Percentiles rank a stretch among this genome's conserved stretches.
phyloP scores from a whole-genome alignment of 345 rosid species.

The Boechera retrofracta region DNA sequence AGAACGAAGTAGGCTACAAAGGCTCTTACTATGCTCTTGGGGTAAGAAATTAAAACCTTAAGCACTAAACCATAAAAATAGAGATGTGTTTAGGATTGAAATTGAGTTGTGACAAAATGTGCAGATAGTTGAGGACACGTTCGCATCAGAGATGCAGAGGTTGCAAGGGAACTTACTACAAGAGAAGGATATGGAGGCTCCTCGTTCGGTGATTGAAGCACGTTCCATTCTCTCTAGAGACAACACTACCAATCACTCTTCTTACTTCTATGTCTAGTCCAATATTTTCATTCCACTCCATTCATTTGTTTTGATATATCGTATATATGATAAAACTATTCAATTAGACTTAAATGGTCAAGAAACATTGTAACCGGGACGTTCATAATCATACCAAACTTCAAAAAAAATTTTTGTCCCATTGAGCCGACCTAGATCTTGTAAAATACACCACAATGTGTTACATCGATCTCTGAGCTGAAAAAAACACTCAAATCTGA shows the following conservation, averaged over 20 bases:
- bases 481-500: no score
- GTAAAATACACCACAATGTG: no score
- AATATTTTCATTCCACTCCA: neutral
- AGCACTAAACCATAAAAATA: neutral
- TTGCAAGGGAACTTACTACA: conserved; percentile 83
- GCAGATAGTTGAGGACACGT: conserved; percentile 89
- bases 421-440: neutral
- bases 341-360: neutral
- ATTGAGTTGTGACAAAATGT: conserved; percentile 4
- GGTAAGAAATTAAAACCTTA: conserved; percentile 47
- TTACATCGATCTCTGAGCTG: no score
- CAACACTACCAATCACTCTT: conserved; percentile 63
- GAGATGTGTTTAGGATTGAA: neutral
- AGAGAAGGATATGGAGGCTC: conserved; percentile 89
- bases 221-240: conserved; percentile 96
- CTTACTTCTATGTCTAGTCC: conserved; percentile 70
- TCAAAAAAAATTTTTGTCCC: neutral
- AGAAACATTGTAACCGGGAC: no score
- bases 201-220: conserved; percentile 91
- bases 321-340: conserved; percentile 15
- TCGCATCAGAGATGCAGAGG: conserved; percentile 95
- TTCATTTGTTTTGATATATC: conserved; percentile 34
- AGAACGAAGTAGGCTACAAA: conserved; percentile 86
- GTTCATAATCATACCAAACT: neutral
- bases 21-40: conserved; percentile 93